Conservation (phyloP, 306 rosid genomes). For the Cicer arietinum region DNA sequence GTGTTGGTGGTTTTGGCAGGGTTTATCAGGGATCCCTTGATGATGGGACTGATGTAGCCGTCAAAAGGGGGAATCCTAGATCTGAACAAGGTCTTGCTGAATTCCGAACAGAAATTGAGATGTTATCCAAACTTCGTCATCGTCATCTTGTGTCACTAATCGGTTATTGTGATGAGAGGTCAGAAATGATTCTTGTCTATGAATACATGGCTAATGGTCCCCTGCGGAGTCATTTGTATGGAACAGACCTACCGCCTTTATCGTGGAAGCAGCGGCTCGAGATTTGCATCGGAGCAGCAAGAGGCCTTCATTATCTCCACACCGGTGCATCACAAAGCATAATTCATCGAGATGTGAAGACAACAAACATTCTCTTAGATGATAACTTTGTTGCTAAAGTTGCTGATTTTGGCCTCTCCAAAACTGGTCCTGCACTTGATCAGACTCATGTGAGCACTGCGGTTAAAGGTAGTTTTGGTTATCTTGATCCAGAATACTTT, state of each 20-base stretch:
- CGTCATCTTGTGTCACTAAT: slow-evolving; percentile 97
- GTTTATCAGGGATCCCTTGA: slow-evolving; percentile 91
- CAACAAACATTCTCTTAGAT: slow-evolving; percentile 94
- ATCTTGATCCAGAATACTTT: slow-evolving; percentile 97
- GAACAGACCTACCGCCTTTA: slow-evolving; percentile 77
- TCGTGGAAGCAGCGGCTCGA: slow-evolving; percentile 95
- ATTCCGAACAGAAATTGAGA: slow-evolving; percentile 93
- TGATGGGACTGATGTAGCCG: slow-evolving; percentile 86
- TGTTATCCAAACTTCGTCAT: slow-evolving; percentile 97
- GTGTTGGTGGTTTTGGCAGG: slow-evolving; percentile 95
- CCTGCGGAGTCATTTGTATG: slow-evolving; percentile 91
- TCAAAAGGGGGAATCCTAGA: slow-evolving; percentile 91
- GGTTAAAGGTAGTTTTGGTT: slow-evolving; percentile 97
- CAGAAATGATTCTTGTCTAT: slow-evolving; percentile 95
- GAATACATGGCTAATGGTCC: slow-evolving; percentile 99
- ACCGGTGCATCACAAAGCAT: slow-evolving; percentile 93
- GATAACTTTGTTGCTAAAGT: slow-evolving; percentile 94
- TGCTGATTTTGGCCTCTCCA: slow-evolving; percentile 97
- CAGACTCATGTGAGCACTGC: slow-evolving; percentile 99
- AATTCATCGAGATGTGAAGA: slow-evolving; percentile 96
- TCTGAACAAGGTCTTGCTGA: slow-evolving; percentile 96
- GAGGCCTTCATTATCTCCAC: slow-evolving; percentile 98
- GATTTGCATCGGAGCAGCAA: slow-evolving; percentile 95
- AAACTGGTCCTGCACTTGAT: slow-evolving; percentile 94
- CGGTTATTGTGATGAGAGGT: slow-evolving; percentile 93